These are phyloP conservation scores for Leccinum obscurum DNA, from an alignment of 768 basidiomycete genomes.

Conservation along the genomic window DNA sequence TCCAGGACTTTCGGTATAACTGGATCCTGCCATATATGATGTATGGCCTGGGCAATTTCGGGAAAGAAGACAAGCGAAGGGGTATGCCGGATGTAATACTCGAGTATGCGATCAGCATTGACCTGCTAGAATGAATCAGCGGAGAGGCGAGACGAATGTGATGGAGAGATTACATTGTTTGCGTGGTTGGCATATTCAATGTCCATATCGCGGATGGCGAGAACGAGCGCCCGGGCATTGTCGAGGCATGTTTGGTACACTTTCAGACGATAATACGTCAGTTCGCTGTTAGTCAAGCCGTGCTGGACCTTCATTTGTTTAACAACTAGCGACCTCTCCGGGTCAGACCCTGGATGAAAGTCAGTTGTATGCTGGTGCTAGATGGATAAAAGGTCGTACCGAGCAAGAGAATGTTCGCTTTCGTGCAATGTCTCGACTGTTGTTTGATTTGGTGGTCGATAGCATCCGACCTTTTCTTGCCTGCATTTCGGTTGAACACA, in stretches of 20 bases:
- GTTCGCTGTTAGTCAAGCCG: conserved; percentile 3
- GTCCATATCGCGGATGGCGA: neutral
- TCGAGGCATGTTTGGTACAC: conserved; percentile 2
- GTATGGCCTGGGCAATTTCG: conserved; percentile 2
- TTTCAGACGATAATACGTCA: neutral
- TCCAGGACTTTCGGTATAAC: neutral
- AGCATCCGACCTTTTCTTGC: conserved; percentile 1
- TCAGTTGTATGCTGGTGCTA: neutral
- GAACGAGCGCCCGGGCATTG: conserved; percentile 1
- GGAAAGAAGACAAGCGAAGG: neutral
- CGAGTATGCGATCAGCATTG: neutral
- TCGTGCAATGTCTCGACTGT: neutral
- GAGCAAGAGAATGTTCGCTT: conserved; percentile 2
- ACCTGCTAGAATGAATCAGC: neutral
- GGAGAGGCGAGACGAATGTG: neutral
- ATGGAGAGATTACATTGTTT: neutral
- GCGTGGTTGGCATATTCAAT: neutral
- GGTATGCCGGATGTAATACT: neutral
- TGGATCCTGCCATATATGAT: conserved; percentile 6
- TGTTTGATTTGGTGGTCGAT: conserved; percentile 8
- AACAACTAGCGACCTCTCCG: neutral
- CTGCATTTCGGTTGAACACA: neutral
- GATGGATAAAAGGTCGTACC: neutral
- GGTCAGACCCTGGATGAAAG: neutral
- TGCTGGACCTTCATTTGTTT: conserved; percentile 9